Conservation (phyloP, 352 stramenopile genomes). For the Phytophthora lateralis region DNA sequence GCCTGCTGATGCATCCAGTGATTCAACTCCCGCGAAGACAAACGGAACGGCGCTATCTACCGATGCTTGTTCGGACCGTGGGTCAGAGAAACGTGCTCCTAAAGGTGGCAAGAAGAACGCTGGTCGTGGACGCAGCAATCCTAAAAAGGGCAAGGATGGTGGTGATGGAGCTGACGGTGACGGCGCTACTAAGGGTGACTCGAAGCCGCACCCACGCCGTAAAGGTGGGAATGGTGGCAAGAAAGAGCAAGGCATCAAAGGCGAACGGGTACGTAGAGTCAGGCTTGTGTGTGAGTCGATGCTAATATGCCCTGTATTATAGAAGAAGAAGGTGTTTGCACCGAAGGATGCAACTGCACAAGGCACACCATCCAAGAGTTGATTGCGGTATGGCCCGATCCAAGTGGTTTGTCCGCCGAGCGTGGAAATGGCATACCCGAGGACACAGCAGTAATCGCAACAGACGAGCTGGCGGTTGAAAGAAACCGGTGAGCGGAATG, state of each 20-base stretch:
- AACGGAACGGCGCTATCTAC: constrained; percentile 17
- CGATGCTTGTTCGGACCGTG: constrained; percentile 16
- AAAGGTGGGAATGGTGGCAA: constrained; percentile 35
- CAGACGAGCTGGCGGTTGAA: constrained; percentile 24
- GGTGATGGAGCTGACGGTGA: constrained; percentile 26
- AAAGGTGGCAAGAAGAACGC: constrained; percentile 37
- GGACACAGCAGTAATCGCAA: constrained; percentile 19
- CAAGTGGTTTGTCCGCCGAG: constrained; percentile 13
- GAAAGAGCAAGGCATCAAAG: constrained; percentile 38
- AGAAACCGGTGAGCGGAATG: constrained; percentile 19
- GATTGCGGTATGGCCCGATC: constrained; percentile 22
- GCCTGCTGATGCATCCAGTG: constrained; percentile 7
- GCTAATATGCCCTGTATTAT: constrained; percentile 3
- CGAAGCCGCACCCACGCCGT: constrained; percentile 38
- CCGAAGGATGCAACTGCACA: constrained; percentile 56
- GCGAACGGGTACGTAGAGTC: constrained; percentile 35
- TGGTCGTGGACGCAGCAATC: constrained; percentile 34
- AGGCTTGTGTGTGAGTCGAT: background rate
- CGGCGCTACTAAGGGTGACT: constrained; percentile 23
- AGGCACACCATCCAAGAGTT: constrained; percentile 41
- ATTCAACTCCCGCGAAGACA: constrained; percentile 8
- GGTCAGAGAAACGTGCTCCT: constrained; percentile 27
- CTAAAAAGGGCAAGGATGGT: constrained; percentile 45
- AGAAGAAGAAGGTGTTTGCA: constrained; percentile 76
- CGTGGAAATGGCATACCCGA: constrained; percentile 16